Conservation (phyloP, 306 rosid genomes). For the Neltuma alba region DNA sequence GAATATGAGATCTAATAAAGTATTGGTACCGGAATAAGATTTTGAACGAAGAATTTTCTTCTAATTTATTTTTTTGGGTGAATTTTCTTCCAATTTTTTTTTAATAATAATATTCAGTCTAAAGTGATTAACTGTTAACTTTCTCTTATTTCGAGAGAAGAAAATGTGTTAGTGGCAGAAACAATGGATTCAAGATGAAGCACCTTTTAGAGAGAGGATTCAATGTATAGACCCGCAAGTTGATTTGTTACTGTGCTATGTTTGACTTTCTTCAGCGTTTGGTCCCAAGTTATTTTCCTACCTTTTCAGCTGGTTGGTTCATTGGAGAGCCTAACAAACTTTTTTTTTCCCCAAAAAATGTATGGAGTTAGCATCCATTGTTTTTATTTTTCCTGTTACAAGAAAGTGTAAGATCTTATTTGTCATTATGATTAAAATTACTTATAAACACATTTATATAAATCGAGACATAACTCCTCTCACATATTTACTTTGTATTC, state of each 20-base stretch:
- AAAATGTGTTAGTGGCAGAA: background rate
- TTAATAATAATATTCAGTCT: background rate
- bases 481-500: too few relatives aligned
- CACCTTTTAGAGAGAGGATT: background rate
- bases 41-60: too few relatives aligned
- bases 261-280: conserved; percentile 24
- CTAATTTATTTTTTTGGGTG: too few relatives aligned
- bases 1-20: background rate
- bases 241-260: background rate
- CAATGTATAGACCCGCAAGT: conserved; percentile 16
- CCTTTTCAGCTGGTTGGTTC: background rate
- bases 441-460: too few relatives aligned
- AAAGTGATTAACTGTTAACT: background rate
- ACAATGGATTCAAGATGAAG: background rate
- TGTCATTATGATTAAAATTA: too few relatives aligned
- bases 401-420: too few relatives aligned
- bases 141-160: background rate
- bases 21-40: too few relatives aligned
- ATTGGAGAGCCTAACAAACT: background rate
- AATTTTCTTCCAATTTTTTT: too few relatives aligned
- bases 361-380: too few relatives aligned
- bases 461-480: too few relatives aligned
- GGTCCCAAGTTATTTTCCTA: conserved; percentile 15
- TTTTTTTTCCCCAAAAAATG: background rate
- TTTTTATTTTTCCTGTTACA: too few relatives aligned